Base-by-base conservation (phyloP, 2,329 filamentous ascomycete species). In the Camillea tinctor region DNA sequence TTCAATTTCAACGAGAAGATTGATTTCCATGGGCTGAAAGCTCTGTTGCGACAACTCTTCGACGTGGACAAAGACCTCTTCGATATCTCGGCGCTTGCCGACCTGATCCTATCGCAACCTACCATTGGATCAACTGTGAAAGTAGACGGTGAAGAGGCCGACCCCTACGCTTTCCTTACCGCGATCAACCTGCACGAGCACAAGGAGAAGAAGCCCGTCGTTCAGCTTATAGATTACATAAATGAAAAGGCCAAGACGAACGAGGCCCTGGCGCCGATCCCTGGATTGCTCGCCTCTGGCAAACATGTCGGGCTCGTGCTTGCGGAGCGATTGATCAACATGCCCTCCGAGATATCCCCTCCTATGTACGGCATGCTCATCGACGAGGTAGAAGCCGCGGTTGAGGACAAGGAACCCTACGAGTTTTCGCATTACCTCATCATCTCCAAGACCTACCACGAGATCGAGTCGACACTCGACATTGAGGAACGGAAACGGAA, bases 11-110 rank as follows among this genome's bases (percentile, higher is more conserved):
- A 95, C 69, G 83, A 91, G 1, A 87, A 90, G 7, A 84, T 96
- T 69, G 95, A 99, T 76, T 98, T 98, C 76, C 94, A 98, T 77
- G 95, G 95, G 60, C 85, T 96, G 69, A 97, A 97, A 76, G 89
- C 87, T 9, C 86, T 99, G 7, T 78, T 97, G 61, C 90, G 94
- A 61, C 95, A 99, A 76, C 86, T 99, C 50, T 88, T 99, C 75
- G 95, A 98, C 75, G 86, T 91, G 57, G 95, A 99, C 77, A 84
- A 90, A 52, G 84, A 89, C 61, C 82, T 96, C 26, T 92, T 97
- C 79, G 90, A 98, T 76, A 84, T 97, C 67, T 97, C 93, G 5
- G 90, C 86, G 6, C 84, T 99, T 54, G 84, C 93, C 36, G 92
- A 98, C 74, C 79, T 97, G 64, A 90, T 99, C 69, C 81, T 98